These are phyloP conservation scores for Breviolum minutum DNA, from an alignment of 73 alveolate species.

Conservation along the genomic window DNA sequence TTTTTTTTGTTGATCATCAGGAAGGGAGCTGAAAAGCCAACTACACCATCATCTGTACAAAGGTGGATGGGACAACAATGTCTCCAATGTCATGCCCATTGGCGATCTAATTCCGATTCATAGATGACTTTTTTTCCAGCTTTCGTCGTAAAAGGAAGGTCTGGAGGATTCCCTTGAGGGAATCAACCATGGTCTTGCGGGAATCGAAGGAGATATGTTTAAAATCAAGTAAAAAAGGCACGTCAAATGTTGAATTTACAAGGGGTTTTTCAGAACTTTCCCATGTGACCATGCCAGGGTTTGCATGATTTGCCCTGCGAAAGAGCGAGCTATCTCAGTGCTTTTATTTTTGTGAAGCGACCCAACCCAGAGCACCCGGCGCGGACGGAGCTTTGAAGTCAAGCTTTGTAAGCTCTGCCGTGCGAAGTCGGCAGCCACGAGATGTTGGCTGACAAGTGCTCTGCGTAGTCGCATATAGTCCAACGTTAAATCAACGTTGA, in stretches of 20 bases:
- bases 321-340: neutral
- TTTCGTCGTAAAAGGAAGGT: neutral
- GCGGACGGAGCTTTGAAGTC: neutral
- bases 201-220: too few relatives aligned
- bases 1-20: neutral
- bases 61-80: slow-evolving; percentile 20
- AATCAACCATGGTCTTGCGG: neutral
- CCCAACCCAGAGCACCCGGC: neutral
- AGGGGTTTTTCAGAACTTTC: too few relatives aligned
- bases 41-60: slow-evolving; percentile 52
- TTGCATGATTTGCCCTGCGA: slow-evolving; percentile 12
- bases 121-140: neutral
- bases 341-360: neutral
- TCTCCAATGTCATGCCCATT: slow-evolving; percentile 5
- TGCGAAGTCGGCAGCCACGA: slow-evolving; percentile 34
- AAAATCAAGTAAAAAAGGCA: too few relatives aligned
- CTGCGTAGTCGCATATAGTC: neutral
- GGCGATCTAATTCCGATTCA: neutral
- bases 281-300: neutral
- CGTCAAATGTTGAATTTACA: too few relatives aligned
- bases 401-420: neutral
- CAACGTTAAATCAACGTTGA: slow-evolving; percentile 15
- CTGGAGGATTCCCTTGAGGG: neutral
- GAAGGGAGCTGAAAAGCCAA: neutral
- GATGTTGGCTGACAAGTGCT: slow-evolving; percentile 35